phyloP scores from a whole-genome alignment of 1,284 basidiomycete species.

The Boletus mariae region DNA sequence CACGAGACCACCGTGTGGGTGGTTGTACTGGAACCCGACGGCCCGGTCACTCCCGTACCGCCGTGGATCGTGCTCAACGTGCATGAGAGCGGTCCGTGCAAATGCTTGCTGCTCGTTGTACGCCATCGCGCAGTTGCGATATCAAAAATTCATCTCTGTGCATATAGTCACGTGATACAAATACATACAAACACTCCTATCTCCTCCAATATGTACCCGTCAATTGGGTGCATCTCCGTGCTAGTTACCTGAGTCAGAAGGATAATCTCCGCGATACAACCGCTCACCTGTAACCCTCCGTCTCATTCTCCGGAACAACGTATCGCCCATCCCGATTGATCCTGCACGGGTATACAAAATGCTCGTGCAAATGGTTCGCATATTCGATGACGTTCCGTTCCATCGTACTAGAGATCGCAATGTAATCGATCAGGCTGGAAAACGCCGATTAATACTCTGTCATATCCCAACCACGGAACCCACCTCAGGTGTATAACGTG shows the following conservation, averaged over 20 bases:
- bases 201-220: slow-evolving; percentile 33
- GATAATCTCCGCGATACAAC: slow-evolving; percentile 5
- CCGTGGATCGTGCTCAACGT: slow-evolving; percentile 15
- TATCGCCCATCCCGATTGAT: slow-evolving; percentile 29
- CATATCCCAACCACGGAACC: slow-evolving; percentile 11
- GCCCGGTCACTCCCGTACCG: neutral
- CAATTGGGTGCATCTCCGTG: slow-evolving; percentile 72
- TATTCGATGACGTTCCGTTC: slow-evolving; percentile 88
- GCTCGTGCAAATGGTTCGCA: slow-evolving; percentile 45
- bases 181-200: slow-evolving; percentile 26
- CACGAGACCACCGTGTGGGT: slow-evolving; percentile 1
- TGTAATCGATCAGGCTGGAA: slow-evolving; percentile 82
- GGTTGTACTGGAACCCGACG: slow-evolving; percentile 21
- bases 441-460: slow-evolving; percentile 6
- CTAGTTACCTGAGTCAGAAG: slow-evolving; percentile 34
- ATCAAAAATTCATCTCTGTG: slow-evolving; percentile 7
- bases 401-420: slow-evolving; percentile 84
- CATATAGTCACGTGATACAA: slow-evolving; percentile 20
- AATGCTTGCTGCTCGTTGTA: slow-evolving; percentile 22
- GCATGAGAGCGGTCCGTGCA: neutral
- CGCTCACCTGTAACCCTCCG: slow-evolving; percentile 67
- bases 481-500: slow-evolving; percentile 83
- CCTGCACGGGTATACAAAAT: slow-evolving; percentile 77
- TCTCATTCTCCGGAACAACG: slow-evolving; percentile 64
- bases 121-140: slow-evolving; percentile 12